These are phyloP conservation scores for Paramecium sonneborni DNA, from an alignment of 73 alveolate genomes.

Conservation along the genomic window DNA sequence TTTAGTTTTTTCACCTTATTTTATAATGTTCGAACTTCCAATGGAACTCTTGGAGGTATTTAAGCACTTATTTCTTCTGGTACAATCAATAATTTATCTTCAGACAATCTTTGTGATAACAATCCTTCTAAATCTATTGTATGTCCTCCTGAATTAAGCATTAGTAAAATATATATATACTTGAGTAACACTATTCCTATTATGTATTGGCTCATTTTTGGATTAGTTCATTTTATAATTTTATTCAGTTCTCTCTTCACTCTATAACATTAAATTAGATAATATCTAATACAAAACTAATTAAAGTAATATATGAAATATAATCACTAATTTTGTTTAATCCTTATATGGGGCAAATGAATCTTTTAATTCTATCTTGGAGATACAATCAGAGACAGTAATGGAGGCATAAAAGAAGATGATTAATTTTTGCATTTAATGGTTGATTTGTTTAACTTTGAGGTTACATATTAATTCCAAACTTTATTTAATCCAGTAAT, in stretches of 20 bases:
- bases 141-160: slow-evolving; percentile 42
- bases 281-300: background rate
- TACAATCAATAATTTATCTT: slow-evolving; percentile 21
- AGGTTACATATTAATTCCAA: background rate
- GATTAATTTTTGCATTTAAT: background rate
- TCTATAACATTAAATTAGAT: background rate
- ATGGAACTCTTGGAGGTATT: background rate
- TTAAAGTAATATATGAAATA: background rate
- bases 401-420: background rate
- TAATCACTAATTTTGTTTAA: background rate
- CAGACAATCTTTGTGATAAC: background rate
- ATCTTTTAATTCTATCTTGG: background rate
- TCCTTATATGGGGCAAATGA: background rate
- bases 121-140: background rate
- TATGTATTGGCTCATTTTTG: background rate
- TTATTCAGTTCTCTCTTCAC: background rate
- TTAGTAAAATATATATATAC: background rate
- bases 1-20: background rate
- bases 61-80: slow-evolving; percentile 8
- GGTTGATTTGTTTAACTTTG: background rate
- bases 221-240: background rate
- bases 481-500: background rate
- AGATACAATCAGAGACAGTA: background rate
- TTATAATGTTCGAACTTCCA: background rate
- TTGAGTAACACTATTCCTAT: background rate